These are phyloP conservation scores for Citrus maxima DNA, from an alignment of 345 rosid species.

Conservation along the genomic window DNA sequence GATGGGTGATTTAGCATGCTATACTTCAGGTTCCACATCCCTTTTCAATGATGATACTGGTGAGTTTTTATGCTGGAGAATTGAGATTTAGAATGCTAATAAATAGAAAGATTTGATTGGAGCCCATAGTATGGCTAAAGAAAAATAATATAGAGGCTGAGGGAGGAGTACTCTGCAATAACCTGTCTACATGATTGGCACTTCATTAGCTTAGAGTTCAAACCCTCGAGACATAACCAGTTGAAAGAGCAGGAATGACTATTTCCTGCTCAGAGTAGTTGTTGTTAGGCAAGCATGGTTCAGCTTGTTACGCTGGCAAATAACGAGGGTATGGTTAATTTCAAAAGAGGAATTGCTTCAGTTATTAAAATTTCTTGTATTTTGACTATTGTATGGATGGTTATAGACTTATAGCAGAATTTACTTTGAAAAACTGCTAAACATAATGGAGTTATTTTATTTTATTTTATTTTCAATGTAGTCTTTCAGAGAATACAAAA, in stretches of 20 bases:
- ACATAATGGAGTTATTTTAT: not conserved
- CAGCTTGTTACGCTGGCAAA: not conserved
- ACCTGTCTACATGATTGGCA: not conserved
- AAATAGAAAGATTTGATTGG: not conserved
- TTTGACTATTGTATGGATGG: not conserved
- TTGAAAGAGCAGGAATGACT: not conserved
- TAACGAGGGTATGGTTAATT: not conserved
- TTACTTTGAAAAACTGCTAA: not conserved
- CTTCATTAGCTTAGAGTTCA: not conserved
- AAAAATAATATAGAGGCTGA: not conserved
- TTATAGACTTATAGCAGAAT: not conserved
- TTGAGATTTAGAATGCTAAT: not conserved
- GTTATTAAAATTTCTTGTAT: not conserved
- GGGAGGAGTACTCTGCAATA: not conserved
- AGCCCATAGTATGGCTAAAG: not conserved
- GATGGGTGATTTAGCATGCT: not conserved
- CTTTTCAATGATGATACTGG: not conserved
- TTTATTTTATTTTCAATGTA: not conserved
- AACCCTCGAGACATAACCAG: not conserved
- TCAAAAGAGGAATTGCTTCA: not conserved
- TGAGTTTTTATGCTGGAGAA: not conserved
- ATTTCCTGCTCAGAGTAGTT: not conserved
- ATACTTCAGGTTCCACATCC: not conserved
- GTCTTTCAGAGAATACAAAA: not conserved
- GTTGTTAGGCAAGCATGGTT: not conserved